Conservation (phyloP, 176 grass and related monocot genomes). For the Oryza rufipogon region DNA sequence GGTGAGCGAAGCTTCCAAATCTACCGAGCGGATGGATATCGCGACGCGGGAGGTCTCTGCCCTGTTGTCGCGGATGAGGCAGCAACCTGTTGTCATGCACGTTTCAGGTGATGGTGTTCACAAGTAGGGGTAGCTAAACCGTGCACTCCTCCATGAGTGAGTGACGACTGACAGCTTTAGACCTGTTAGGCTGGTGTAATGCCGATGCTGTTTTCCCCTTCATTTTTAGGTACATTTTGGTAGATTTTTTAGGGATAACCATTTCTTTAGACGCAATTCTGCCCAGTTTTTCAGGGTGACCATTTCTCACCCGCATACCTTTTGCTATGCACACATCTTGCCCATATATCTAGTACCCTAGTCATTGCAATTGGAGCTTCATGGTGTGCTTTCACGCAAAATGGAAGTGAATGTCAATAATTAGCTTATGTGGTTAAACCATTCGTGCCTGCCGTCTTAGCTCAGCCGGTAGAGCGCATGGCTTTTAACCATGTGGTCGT, state of each 20-base stretch:
- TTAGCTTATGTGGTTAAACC: rapidly evolving
- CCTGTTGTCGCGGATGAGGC: slow-evolving; percentile 58
- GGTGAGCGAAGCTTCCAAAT: slow-evolving; percentile 64
- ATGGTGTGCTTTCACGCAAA: no score
- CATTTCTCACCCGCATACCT: neutral
- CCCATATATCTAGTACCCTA: neutral
- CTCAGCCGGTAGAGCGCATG: slow-evolving; percentile 64
- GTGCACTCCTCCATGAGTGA: neutral
- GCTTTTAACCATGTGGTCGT: slow-evolving; percentile 57
- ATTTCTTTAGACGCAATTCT: neutral
- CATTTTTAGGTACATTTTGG: neutral
- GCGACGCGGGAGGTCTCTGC: slow-evolving; percentile 49
- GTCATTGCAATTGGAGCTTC: neutral
- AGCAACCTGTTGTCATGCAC: slow-evolving; percentile 25
- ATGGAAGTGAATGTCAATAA: rapidly evolving
- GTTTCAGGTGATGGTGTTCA: slow-evolving; percentile 31
- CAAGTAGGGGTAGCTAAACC: slow-evolving; percentile 1
- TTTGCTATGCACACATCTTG: neutral
- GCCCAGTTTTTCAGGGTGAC: neutral
- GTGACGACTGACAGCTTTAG: slow-evolving; percentile 3
- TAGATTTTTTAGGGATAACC: neutral
- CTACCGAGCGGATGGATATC: slow-evolving; percentile 65
- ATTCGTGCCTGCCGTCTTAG: slow-evolving; percentile 41
- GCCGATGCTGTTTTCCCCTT: neutral
- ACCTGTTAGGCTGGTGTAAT: neutral